phyloP scores from a whole-genome alignment of 225 moss, liverwort and hornwort species.

The Thuidium tamariscinum region DNA sequence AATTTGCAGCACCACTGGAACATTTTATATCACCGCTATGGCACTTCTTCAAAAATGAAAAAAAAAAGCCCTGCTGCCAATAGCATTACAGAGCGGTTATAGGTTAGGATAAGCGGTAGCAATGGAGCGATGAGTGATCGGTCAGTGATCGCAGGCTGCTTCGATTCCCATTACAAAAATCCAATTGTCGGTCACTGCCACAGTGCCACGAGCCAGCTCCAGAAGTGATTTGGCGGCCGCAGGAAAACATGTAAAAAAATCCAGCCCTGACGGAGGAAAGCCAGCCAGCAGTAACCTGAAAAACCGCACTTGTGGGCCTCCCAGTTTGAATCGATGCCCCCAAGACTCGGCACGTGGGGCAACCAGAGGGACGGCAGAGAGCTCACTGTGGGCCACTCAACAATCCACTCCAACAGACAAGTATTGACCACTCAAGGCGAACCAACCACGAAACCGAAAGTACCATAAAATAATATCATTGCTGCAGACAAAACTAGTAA shows the following conservation, averaged over 20 bases:
- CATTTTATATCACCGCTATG: too few relatives aligned
- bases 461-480: neutral
- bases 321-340: neutral
- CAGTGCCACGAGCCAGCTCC: neutral
- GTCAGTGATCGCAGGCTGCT: too few relatives aligned
- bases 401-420: neutral
- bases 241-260: neutral
- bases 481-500: neutral
- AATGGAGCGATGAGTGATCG: neutral
- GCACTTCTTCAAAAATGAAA: too few relatives aligned
- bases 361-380: neutral
- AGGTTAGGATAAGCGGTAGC: neutral
- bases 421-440: neutral
- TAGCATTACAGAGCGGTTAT: too few relatives aligned
- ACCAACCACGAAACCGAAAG: neutral
- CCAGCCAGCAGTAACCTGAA: neutral
- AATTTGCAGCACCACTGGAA: too few relatives aligned
- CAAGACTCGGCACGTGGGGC: too few relatives aligned
- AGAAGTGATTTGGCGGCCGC: too few relatives aligned
- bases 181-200: neutral
- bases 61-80: too few relatives aligned
- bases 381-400: neutral
- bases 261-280: neutral
- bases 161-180: neutral
- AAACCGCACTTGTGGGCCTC: neutral